A percentile compares a stretch with the other conserved stretches of the same genome.
These are phyloP conservation scores for Candida tallmaniae DNA, from an alignment of 805 yeast genomes.

Conservation along the genomic window DNA sequence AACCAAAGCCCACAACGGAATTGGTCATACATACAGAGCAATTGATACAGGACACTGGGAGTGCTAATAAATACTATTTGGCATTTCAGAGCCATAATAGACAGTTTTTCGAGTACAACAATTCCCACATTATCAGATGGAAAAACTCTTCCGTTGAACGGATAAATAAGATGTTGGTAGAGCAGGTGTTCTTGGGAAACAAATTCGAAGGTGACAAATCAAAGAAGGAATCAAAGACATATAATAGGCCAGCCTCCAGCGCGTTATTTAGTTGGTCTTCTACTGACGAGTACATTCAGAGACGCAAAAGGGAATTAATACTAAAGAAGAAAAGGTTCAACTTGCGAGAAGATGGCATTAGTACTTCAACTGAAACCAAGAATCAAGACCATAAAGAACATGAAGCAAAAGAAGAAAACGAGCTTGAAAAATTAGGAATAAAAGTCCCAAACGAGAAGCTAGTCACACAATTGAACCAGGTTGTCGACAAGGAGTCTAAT, in stretches of 20 bases:
- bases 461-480: slow-evolving; percentile 20
- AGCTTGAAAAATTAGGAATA: slow-evolving; percentile 9
- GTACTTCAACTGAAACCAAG: neutral
- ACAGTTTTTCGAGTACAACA: slow-evolving; percentile 24
- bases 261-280: slow-evolving; percentile 43
- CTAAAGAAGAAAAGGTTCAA: neutral
- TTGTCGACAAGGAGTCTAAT: slow-evolving; percentile 34
- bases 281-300: slow-evolving; percentile 33
- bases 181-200: slow-evolving; percentile 4
- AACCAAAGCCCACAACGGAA: no score
- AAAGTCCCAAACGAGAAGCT: slow-evolving; percentile 17
- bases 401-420: slow-evolving; percentile 5
- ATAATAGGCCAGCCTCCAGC: slow-evolving; percentile 18
- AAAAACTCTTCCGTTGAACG: slow-evolving; percentile 21
- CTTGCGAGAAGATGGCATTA: neutral
- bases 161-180: slow-evolving; percentile 8
- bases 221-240: slow-evolving; percentile 1
- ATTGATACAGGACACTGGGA: slow-evolving; percentile 25
- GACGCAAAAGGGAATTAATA: slow-evolving; percentile 23
- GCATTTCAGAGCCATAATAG: slow-evolving; percentile 31
- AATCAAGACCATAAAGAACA: slow-evolving; percentile 1
- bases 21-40: slow-evolving; percentile 28
- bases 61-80: slow-evolving; percentile 26
- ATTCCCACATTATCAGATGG: slow-evolving; percentile 26
- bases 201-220: slow-evolving; percentile 1